phyloP scores from a whole-genome alignment of 306 rosid genomes.

The Abrus precatorius region DNA sequence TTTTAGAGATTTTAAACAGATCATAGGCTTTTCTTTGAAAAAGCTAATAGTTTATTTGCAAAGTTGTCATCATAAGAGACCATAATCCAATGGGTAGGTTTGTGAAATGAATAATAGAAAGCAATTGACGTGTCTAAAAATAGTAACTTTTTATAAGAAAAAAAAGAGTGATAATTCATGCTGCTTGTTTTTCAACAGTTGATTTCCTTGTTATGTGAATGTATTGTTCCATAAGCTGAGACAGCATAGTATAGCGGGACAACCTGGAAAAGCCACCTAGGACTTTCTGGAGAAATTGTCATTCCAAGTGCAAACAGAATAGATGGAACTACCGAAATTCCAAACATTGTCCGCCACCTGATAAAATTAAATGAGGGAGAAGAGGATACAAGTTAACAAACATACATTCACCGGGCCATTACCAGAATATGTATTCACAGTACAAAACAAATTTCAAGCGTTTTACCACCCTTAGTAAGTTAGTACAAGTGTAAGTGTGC shows the following conservation, averaged over 20 bases:
- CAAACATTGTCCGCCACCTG: slow-evolving; percentile 98
- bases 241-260: slow-evolving; percentile 15
- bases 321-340: slow-evolving; percentile 79
- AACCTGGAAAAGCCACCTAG: slow-evolving; percentile 96
- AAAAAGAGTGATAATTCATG: background rate
- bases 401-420: background rate
- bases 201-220: background rate
- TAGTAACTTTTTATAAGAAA: slow-evolving; percentile 7
- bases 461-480: background rate
- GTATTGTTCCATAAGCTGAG: slow-evolving; percentile 33
- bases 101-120: slow-evolving; percentile 2
- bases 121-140: background rate
- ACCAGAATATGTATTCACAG: background rate
- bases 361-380: slow-evolving; percentile 32
- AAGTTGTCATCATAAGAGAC: slow-evolving; percentile 3
- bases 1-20: background rate
- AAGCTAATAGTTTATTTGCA: background rate
- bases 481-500: background rate
- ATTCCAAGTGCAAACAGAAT: slow-evolving; percentile 83
- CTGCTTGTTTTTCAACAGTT: background rate
- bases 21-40: background rate
- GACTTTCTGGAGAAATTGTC: slow-evolving; percentile 89
- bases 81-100: slow-evolving; percentile 13
- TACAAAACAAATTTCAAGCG: slow-evolving; percentile 23
- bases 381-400: slow-evolving; percentile 5